Evolutionary conservation across 2,329 filamentous ascomycete species (phyloP).

Genomic region (Fusarium pilosicola): DNA sequence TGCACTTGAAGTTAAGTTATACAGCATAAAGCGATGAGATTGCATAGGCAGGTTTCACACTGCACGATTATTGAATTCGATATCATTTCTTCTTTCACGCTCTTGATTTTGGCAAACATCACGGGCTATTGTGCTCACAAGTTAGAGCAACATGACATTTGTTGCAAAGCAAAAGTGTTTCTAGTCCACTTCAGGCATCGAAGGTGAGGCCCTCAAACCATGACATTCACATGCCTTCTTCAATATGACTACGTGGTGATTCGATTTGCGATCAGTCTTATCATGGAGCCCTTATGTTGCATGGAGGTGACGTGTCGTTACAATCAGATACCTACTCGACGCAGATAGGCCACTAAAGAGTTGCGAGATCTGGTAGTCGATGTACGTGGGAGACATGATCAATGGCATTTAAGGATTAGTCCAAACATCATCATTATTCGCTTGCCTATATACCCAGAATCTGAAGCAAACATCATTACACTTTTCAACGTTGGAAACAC

Average conservation of each 20-base stretch:
- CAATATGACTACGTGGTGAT: not conserved
- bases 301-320: not conserved
- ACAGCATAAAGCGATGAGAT: conserved; percentile 32
- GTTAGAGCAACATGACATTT: not conserved
- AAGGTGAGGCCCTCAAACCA: not conserved
- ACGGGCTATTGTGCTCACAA: not conserved
- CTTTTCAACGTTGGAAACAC: not conserved
- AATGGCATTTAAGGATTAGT: not conserved
- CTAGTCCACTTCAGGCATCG: not conserved
- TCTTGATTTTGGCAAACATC: not conserved
- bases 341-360: not conserved
- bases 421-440: not conserved
- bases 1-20: not conserved
- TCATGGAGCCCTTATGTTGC: not conserved
- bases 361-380: not conserved
- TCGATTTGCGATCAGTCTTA: not conserved
- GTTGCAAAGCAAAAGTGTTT: not conserved
- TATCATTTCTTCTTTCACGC: not conserved
- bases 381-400: not conserved
- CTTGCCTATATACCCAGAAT: not conserved
- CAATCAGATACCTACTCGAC: not conserved
- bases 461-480: not conserved
- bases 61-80: not conserved
- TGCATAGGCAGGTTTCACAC: conserved; percentile 6
- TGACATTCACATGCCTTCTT: not conserved